Conservation (phyloP, 73 alveolate species). For the Paramecium caudatum region DNA sequence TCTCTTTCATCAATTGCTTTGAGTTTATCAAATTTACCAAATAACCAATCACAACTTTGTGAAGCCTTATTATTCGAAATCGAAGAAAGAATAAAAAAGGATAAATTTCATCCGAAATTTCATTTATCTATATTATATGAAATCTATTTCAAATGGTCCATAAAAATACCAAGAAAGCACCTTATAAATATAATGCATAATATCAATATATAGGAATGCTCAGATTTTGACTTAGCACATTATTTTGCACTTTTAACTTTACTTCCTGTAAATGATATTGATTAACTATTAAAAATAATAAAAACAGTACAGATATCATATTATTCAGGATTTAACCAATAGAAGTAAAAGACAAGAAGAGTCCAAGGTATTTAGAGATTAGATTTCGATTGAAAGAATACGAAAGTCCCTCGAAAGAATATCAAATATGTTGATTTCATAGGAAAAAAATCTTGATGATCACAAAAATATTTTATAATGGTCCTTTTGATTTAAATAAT, state of each 20-base stretch:
- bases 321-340: too few species aligned
- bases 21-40: background rate
- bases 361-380: too few species aligned
- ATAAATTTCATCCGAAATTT: background rate
- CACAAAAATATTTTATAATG: too few species aligned
- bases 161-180: too few species aligned
- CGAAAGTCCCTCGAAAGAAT: too few species aligned
- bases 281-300: too few species aligned
- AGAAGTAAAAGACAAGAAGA: too few species aligned
- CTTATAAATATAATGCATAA: too few species aligned
- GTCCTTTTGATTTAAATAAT: too few species aligned
- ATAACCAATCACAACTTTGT: background rate
- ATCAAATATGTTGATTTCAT: too few species aligned
- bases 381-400: background rate
- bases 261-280: background rate
- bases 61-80: background rate
- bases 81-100: background rate
- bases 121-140: background rate
- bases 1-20: background rate
- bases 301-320: too few species aligned
- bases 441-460: too few species aligned
- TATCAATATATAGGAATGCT: background rate
- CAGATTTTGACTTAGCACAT: conserved; percentile 29
- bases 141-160: background rate
- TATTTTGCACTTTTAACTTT: background rate